Conservation (phyloP, 805 yeast genomes). For the Metschnikowia bowlesiae region DNA sequence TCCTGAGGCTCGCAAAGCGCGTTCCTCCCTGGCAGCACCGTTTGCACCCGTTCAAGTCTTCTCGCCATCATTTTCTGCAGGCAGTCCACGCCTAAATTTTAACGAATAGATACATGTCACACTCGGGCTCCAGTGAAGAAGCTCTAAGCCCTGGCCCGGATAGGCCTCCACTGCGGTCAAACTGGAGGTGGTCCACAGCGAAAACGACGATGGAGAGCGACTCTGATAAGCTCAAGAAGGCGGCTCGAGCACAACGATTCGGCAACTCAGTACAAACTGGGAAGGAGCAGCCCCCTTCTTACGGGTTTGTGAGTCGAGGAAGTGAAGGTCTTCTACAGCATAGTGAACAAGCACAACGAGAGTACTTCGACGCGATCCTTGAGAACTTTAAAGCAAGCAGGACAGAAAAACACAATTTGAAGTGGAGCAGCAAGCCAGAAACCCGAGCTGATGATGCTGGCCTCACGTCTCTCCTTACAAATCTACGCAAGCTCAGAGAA, state of each 20-base stretch:
- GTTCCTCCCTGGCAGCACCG: not conserved
- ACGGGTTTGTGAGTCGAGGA: slow-evolving; percentile 60
- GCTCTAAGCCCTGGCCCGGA: not conserved
- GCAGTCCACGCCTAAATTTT: not conserved
- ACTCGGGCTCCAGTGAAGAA: not conserved
- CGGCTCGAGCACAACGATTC: not conserved
- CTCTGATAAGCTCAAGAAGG: not conserved
- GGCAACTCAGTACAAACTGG: not conserved
- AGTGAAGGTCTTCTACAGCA: slow-evolving; percentile 47
- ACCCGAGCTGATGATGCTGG: not conserved
- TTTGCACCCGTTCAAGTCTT: slow-evolving; percentile 3
- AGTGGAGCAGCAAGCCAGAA: not conserved
- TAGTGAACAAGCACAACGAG: slow-evolving; percentile 38
- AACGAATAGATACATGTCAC: not conserved
- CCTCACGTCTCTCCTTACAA: slow-evolving; percentile 18
- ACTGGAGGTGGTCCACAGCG: slow-evolving; percentile 1
- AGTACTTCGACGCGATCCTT: slow-evolving; percentile 37
- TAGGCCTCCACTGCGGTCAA: not conserved
- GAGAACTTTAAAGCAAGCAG: slow-evolving; percentile 7
- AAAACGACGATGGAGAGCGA: not conserved
- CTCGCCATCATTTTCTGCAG: not conserved
- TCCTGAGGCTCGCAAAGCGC: slow-evolving; percentile 1
- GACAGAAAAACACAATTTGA: not conserved
- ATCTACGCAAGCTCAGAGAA: slow-evolving; percentile 51
- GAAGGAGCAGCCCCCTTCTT: slow-evolving; percentile 10